phyloP scores from a whole-genome alignment of 176 grass and related monocot species.

The Microstegium vimineum region DNA sequence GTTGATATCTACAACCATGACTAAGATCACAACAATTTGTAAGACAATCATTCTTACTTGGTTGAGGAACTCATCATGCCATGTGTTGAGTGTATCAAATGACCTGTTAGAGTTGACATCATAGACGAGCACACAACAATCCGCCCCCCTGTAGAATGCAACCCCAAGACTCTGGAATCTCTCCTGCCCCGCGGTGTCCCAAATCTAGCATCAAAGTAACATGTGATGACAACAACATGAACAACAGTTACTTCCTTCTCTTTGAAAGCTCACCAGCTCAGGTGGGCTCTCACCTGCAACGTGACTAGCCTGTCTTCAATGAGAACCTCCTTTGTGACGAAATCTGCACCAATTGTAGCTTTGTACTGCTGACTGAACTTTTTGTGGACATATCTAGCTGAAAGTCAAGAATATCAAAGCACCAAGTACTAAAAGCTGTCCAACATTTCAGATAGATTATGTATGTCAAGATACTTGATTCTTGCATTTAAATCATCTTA shows the following conservation, averaged over 20 bases:
- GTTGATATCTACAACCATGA: constrained; percentile 15
- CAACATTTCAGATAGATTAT: background rate
- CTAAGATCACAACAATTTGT: constrained; percentile 3
- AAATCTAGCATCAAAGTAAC: constrained; percentile 59
- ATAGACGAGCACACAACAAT: constrained; percentile 97
- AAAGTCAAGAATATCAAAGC: constrained; percentile 39
- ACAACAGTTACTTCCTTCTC: background rate
- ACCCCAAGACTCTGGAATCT: constrained; percentile 99
- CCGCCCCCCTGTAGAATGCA: constrained; percentile 95
- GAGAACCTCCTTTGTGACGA: constrained; percentile 98
- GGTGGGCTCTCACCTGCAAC: constrained; percentile 57
- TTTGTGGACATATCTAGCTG: constrained; percentile 91
- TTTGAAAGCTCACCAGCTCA: background rate
- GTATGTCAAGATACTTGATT: background rate
- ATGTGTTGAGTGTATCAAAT: constrained; percentile 92
- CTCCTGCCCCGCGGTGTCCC: constrained; percentile 98
- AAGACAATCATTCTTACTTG: constrained; percentile 58
- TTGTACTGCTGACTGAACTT: constrained; percentile 99
- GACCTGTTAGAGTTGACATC: constrained; percentile 89
- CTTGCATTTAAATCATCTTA: background rate
- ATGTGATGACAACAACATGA: background rate
- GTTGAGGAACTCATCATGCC: constrained; percentile 98
- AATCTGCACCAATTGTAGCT: constrained; percentile 98
- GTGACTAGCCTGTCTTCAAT: constrained; percentile 96
- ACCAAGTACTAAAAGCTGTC: background rate